Base-by-base conservation (phyloP, 768 basidiomycete genomes). In the Mycena vitilis region DNA sequence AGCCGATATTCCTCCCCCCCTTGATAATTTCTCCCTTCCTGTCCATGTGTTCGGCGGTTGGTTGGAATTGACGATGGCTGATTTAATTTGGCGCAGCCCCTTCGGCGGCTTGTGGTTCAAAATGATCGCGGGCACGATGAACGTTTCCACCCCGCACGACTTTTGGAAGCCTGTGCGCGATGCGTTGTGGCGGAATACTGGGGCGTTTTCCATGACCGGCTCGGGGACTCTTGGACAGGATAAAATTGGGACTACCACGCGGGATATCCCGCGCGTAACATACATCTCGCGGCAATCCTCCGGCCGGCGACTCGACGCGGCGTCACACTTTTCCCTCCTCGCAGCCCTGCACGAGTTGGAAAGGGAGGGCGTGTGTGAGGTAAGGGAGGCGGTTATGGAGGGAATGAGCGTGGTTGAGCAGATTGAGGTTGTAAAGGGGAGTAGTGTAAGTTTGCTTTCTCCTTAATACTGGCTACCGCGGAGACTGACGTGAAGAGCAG, bases 231-330 rank as follows among this genome's bases (percentile, higher is more conserved):
- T 30, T 30, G 30, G 30, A 30, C 30, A 30, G 2, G 30, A 30
- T 30, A 30, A 30, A 2, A 30, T 2, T 5, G 30, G 30, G 5
- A 30, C 30, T 18, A 34, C 30, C 18, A 4, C 36, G 4, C n/a
- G 63, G n/a, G 69, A 70, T 5, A 74, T 70, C 52, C 81, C 82
- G 1, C 44, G 82, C 0, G 81, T 82, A 56, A 89, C 88, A 2
- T 92, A 92, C 66, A 83, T 92, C 60, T 88, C 87, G 49, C 81
- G 90, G 22, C 91, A 93, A 75, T 76, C 76, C 13, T 76, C 83
- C 1, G 66, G 78, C 6, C 75, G 82, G 48, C 75, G 81, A 40
- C 75, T 91, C 53, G 75, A 81, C 16, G 75, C 78, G 1, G 77
- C 81, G 38, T 85, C 88, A 67, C 88, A 91, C 71, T 81, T 82